A percentile compares a stretch with the other conserved stretches of the same genome.
phyloP scores from a whole-genome alignment of 805 yeast genomes.

The Nakazawaea anatomiae region DNA sequence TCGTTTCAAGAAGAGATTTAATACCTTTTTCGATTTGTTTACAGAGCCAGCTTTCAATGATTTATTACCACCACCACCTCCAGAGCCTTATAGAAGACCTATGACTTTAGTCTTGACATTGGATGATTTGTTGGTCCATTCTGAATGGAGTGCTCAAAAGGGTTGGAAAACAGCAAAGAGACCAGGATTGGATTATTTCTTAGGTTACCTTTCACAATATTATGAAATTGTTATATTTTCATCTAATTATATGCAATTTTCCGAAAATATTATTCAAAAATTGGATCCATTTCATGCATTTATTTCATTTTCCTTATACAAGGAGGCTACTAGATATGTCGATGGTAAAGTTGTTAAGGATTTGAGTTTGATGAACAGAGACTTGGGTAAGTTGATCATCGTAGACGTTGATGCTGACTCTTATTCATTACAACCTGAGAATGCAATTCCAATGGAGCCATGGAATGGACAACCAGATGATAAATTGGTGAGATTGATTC shows the following conservation, averaged over 20 bases:
- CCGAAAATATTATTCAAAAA: conserved; percentile 79
- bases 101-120: conserved; percentile 81
- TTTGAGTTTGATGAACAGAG: conserved; percentile 85
- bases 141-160: conserved; percentile 83
- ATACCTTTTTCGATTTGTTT: conserved; percentile 74
- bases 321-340: conserved; percentile 86
- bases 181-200: conserved; percentile 95
- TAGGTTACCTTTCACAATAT: conserved; percentile 90
- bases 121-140: conserved; percentile 87
- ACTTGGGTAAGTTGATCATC: conserved; percentile 70
- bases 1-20: conserved; percentile 66
- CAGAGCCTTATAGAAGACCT: conserved; percentile 90
- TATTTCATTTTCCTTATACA: conserved; percentile 78
- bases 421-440: conserved; percentile 83
- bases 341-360: conserved; percentile 91
- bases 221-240: conserved; percentile 93
- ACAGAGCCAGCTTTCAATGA: conserved; percentile 92
- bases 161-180: conserved; percentile 99
- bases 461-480: conserved; percentile 91
- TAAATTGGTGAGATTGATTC: conserved; percentile 71
- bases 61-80: conserved; percentile 85
- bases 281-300: conserved; percentile 91
- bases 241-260: conserved; percentile 76
- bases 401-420: conserved; percentile 74
- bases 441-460: conserved; percentile 76